Conservation (phyloP, 2,329 filamentous ascomycete genomes). For the Aspergillus transmontanensis region DNA sequence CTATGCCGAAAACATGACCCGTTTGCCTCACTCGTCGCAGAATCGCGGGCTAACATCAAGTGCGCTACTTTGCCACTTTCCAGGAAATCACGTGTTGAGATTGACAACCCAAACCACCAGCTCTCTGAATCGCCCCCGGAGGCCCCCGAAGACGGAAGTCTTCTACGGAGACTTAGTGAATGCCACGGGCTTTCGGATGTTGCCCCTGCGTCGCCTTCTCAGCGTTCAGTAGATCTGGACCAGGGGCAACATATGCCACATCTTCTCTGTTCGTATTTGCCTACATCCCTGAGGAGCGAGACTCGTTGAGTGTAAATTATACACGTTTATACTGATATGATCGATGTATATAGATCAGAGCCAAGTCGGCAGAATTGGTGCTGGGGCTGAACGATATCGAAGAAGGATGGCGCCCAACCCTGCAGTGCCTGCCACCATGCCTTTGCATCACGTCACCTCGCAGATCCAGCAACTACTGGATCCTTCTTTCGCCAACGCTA, state of each 20-base stretch:
- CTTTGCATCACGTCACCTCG: slow-evolving; percentile 38
- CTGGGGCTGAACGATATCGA: slow-evolving; percentile 44
- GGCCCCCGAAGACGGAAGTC: slow-evolving; percentile 34
- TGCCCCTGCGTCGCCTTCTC: slow-evolving; percentile 45
- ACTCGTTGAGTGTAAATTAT: neutral
- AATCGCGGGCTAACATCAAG: slow-evolving; percentile 16
- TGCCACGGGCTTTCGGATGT: slow-evolving; percentile 34
- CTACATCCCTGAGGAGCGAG: neutral
- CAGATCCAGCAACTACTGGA: slow-evolving; percentile 40
- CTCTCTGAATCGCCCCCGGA: slow-evolving; percentile 38
- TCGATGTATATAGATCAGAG: slow-evolving; percentile 30
- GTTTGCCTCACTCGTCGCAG: slow-evolving; percentile 7
- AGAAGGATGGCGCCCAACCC: slow-evolving; percentile 49
- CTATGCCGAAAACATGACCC: slow-evolving; percentile 17
- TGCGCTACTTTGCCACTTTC: slow-evolving; percentile 10
- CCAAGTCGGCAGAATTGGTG: slow-evolving; percentile 49
- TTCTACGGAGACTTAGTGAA: slow-evolving; percentile 32
- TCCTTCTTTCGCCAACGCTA: slow-evolving; percentile 53
- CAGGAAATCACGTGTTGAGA: slow-evolving; percentile 46
- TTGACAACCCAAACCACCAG: slow-evolving; percentile 35
- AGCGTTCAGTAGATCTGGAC: slow-evolving; percentile 50
- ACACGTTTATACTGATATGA: slow-evolving; percentile 11
- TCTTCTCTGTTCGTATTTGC: slow-evolving; percentile 59
- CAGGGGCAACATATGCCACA: slow-evolving; percentile 63
- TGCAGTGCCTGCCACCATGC: slow-evolving; percentile 40